These are phyloP conservation scores for Phanerochaete carnosa DNA, from an alignment of 768 basidiomycete genomes.

Conservation along the genomic window DNA sequence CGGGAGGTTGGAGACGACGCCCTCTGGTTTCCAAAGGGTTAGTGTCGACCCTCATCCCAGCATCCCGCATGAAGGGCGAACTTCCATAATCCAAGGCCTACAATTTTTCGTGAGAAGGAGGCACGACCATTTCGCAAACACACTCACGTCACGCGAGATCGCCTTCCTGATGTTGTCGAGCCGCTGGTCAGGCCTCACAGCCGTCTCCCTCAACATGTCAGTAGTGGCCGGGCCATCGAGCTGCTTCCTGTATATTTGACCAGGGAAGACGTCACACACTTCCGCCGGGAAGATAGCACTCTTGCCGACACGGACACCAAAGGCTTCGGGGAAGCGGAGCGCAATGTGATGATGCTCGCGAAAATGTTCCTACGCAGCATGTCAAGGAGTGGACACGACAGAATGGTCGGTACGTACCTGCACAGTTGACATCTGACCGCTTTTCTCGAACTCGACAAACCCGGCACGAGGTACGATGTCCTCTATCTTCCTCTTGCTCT, in stretches of 20 bases:
- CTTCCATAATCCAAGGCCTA: not conserved
- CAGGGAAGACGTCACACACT: constrained; percentile 7
- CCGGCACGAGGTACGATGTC: constrained; percentile 38
- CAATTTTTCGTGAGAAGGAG: too few species aligned
- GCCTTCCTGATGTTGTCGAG: constrained; percentile 4
- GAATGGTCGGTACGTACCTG: constrained; percentile 27
- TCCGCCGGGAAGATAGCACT: constrained; percentile 13
- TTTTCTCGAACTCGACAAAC: constrained; percentile 37
- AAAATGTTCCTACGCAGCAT: constrained; percentile 1
- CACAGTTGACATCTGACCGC: constrained; percentile 33
- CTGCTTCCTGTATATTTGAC: constrained; percentile 12
- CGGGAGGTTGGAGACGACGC: not conserved
- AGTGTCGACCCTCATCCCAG: not conserved
- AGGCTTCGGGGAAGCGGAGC: constrained; percentile 7
- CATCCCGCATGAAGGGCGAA: constrained; percentile 4
- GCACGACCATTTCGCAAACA: not conserved
- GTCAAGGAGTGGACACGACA: not conserved
- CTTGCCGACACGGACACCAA: constrained; percentile 8
- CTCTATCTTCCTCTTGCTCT: constrained; percentile 29
- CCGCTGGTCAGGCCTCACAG: not conserved
- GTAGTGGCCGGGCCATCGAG: constrained; percentile 4
- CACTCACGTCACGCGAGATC: not conserved
- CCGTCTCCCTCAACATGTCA: not conserved
- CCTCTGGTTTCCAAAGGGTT: not conserved
- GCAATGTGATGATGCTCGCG: not conserved